These are phyloP conservation scores for Colletotrichum cuscutae DNA, from an alignment of 2,329 filamentous ascomycete genomes.

Conservation along the genomic window DNA sequence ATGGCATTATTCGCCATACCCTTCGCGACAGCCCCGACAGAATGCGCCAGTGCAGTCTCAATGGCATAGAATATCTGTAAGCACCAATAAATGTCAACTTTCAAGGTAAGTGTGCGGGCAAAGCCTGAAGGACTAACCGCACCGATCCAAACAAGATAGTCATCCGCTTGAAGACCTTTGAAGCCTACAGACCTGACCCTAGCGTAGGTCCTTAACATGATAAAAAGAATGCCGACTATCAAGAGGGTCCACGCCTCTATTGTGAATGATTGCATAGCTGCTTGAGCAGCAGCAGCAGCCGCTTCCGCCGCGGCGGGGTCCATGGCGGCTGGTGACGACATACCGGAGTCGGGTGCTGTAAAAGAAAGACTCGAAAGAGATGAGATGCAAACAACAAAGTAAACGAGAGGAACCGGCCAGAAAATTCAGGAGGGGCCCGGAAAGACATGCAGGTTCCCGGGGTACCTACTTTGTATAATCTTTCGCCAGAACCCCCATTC, in stretches of 20 bases:
- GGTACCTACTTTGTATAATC: not conserved
- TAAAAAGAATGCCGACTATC: not conserved
- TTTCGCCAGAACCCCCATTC: not conserved
- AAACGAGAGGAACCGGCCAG: not conserved
- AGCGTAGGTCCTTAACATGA: not conserved
- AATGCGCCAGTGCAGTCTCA: slow-evolving; percentile 43
- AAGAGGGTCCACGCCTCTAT: not conserved
- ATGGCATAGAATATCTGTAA: slow-evolving; percentile 38
- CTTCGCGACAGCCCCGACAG: slow-evolving; percentile 49
- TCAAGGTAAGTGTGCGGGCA: no score
- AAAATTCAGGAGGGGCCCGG: not conserved
- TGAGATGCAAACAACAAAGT: not conserved
- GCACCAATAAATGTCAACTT: not conserved
- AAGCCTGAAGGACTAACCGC: not conserved
- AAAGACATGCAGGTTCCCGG: not conserved
- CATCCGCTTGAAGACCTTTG: not conserved
- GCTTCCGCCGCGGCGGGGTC: not conserved
- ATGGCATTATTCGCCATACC: slow-evolving; percentile 68
- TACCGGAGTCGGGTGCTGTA: not conserved
- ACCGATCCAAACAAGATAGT: not conserved
- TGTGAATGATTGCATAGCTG: not conserved
- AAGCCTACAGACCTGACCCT: not conserved
- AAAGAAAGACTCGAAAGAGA: not conserved
- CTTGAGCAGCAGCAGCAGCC: no score
- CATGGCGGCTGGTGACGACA: not conserved